Conservation (phyloP, 345 rosid species). For the Raphanus raphanistrum region DNA sequence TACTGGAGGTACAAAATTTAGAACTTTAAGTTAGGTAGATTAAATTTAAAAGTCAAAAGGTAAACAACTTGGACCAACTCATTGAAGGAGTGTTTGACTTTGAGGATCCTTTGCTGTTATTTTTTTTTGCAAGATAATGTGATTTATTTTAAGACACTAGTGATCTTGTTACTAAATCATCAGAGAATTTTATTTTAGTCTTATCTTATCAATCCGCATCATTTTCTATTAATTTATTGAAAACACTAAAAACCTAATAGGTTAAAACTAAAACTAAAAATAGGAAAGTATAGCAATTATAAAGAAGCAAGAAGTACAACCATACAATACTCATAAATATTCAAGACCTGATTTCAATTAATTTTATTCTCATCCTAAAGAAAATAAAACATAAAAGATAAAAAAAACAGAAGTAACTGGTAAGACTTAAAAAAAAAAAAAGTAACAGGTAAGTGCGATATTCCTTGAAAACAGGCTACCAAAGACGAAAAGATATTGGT, state of each 20-base stretch:
- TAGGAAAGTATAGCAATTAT: background rate
- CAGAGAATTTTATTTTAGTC: background rate
- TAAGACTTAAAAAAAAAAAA: no score
- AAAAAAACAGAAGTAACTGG: background rate
- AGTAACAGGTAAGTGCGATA: background rate
- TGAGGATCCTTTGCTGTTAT: background rate
- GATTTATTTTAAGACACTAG: background rate
- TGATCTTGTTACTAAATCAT: background rate
- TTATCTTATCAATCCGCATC: background rate
- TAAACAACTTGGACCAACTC: background rate
- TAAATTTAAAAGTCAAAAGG: background rate
- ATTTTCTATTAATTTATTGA: background rate
- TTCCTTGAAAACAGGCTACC: constrained; percentile 7
- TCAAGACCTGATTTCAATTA: background rate
- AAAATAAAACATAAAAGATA: background rate
- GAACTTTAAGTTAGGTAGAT: background rate
- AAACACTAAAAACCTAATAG: background rate
- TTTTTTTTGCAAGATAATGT: background rate
- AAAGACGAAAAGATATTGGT: background rate
- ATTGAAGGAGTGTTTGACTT: background rate
- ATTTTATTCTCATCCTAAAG: background rate
- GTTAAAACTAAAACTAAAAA: background rate
- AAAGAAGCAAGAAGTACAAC: background rate
- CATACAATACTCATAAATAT: background rate
- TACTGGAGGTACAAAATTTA: background rate